Evolutionary conservation across 495 filamentous ascomycete species (phyloP), one percentile per base, ranked within the genome.

Genomic region (Hyaloscypha finlandica): DNA sequence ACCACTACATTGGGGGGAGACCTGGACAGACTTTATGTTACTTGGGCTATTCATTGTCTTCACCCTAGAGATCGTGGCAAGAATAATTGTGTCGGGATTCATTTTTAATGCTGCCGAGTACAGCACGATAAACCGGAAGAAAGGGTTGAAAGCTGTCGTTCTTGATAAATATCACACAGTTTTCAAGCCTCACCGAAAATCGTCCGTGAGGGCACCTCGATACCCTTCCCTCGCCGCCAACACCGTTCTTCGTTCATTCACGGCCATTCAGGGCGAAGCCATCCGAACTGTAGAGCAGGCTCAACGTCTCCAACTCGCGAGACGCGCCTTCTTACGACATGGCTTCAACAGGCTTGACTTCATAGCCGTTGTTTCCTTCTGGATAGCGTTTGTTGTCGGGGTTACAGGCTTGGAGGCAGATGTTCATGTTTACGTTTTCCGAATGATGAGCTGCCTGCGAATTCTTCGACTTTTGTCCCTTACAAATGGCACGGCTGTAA

Each of bases 341-440:
- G 90, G 90, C 11, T 98, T 98, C 80, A 98, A 97, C 75, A 86
- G 95, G 63, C 83, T 98, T 4, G 95, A 99, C 76, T 97, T 98
- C 78, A 79, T 99, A 39, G 96, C 95, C 5, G 89, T 99, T n/a
- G 83, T 94, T n/a, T 89, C 94, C 6, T 98, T 91, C 77, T 99
- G 95, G 95, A 88, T 96, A 55, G 87, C 92, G 0, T 94, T 97
- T 70, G 75, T 87, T 39, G 82, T 99, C 59, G 83, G 86, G 29
- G 68, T 92, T 22, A 81, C 82, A 22, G 89, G 86, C 9, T 71
- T 93, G 22, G 92, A 97, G 71, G 79, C 77, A 60, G 66, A 78
- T 11, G 81, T 83, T 45, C 91, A 95, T 71, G 74, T 97, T 11
- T 97, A 93, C 73, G 86, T 99, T 31, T 99, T 99, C 75, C 86